These are phyloP conservation scores for Metschnikowia cubensis DNA, from an alignment of 805 yeast genomes.

Conservation along the genomic window DNA sequence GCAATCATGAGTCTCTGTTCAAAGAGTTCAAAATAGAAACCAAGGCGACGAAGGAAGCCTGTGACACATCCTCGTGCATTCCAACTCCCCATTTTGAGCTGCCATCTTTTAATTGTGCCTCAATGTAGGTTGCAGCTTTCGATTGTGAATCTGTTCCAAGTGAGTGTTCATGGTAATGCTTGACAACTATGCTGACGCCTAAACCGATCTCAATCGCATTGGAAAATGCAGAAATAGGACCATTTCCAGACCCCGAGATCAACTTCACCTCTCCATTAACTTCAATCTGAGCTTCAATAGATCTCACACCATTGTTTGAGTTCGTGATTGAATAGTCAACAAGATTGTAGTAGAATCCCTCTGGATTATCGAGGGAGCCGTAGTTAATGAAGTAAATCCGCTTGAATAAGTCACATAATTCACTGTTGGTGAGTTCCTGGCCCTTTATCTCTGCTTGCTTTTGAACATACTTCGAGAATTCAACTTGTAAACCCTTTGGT, in stretches of 20 bases:
- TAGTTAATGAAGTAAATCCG: conserved; percentile 48
- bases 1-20: conserved; percentile 10
- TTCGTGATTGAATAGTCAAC: conserved; percentile 46
- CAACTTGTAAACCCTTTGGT: conserved; percentile 77
- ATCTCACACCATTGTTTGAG: conserved; percentile 33
- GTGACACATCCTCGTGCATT: conserved; percentile 82
- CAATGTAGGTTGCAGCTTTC: conserved; percentile 73
- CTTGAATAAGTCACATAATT: conserved; percentile 64
- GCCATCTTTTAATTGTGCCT: conserved; percentile 18
- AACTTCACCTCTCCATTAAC: conserved; percentile 28
- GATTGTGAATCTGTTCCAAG: conserved; percentile 68
- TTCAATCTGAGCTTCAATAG: conserved; percentile 47
- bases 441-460: conserved; percentile 64
- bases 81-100: conserved; percentile 82
- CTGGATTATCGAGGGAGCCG: conserved; percentile 21
- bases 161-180: conserved; percentile 75
- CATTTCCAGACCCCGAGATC: conserved; percentile 68
- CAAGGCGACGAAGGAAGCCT: conserved; percentile 72
- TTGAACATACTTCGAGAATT: conserved; percentile 70
- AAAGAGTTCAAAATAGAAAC: conserved; percentile 59
- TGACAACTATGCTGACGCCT: conserved; percentile 52
- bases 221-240: conserved; percentile 75
- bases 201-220: conserved; percentile 38
- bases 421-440: conserved; percentile 62
- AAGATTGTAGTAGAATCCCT: conserved; percentile 30